These are phyloP conservation scores for Yamadazyma aaseri DNA, from an alignment of 1,139 yeast species.

Conservation along the genomic window DNA sequence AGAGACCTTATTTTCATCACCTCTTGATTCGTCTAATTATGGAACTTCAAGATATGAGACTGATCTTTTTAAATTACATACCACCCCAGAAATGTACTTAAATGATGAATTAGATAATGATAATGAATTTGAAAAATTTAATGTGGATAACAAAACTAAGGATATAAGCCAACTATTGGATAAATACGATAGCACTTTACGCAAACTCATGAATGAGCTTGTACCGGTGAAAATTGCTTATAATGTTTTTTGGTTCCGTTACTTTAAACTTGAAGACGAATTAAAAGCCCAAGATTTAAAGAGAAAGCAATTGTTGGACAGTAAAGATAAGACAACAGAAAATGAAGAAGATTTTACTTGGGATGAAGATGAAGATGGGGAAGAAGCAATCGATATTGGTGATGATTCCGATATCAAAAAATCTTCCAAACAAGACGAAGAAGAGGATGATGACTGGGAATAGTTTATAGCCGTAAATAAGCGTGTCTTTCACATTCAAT, in stretches of 20 bases:
- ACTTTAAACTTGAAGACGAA: conserved; percentile 55
- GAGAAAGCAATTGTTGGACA: conserved; percentile 59
- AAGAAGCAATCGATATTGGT: conserved; percentile 24
- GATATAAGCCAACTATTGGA: conserved; percentile 50
- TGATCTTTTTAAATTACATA: conserved; percentile 43
- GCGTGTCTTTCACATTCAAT: background rate
- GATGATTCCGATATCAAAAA: conserved; percentile 27
- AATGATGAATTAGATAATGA: conserved; percentile 18
- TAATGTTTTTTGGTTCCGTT: conserved; percentile 72
- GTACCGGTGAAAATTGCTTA: conserved; percentile 67
- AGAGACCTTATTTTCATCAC: conserved; percentile 24
- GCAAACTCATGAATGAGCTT: conserved; percentile 56
- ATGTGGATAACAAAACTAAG: conserved; percentile 51
- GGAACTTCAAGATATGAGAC: conserved; percentile 43
- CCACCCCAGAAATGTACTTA: conserved; percentile 22
- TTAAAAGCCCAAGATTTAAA: conserved; percentile 64
- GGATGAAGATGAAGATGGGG: conserved; percentile 65
- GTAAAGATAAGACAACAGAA: conserved; percentile 30
- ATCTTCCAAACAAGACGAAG: conserved; percentile 11
- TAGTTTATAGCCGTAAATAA: conserved; percentile 4
- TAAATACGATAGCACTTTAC: conserved; percentile 50
- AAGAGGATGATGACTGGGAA: conserved; percentile 58
- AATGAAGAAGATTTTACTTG: conserved; percentile 50
- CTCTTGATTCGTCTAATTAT: conserved; percentile 28
- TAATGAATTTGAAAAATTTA: conserved; percentile 35